Percentiles rank a stretch among this genome's conserved stretches.
These are phyloP conservation scores for Antitrichia curtipendula DNA, from an alignment of 225 moss, liverwort and hornwort species.

Conservation along the genomic window DNA sequence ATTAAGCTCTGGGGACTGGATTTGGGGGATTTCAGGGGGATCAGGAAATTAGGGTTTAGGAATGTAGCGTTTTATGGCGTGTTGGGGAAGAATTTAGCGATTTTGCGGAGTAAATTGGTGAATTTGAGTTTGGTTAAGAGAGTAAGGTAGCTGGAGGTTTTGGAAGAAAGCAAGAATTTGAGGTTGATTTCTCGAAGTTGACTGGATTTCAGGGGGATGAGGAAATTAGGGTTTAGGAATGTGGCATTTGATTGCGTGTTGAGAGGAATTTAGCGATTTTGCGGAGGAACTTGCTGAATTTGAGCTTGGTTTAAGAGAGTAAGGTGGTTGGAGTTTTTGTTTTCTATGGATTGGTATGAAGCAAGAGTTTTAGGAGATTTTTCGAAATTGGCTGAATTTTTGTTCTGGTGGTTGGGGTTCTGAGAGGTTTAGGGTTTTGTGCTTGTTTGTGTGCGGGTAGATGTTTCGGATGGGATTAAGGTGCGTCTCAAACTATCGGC, in stretches of 20 bases:
- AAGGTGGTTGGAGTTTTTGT: neutral
- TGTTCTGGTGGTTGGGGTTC: neutral
- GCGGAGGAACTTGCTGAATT: neutral
- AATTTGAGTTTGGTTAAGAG: neutral
- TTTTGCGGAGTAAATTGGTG: neutral
- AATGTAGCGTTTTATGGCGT: neutral
- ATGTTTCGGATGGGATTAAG: conserved; percentile 41
- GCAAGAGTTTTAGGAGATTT: neutral
- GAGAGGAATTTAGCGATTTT: neutral
- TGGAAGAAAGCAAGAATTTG: neutral
- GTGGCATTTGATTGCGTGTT: neutral
- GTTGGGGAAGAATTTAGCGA: too few species aligned
- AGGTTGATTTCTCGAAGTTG: neutral
- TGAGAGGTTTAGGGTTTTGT: neutral
- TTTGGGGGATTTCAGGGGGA: neutral
- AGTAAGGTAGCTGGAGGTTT: neutral
- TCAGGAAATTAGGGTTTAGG: neutral
- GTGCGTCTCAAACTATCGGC: conserved; percentile 58
- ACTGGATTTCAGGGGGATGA: neutral
- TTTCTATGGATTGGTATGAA: neutral
- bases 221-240: neutral
- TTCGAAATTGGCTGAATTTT: neutral
- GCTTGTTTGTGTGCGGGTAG: neutral
- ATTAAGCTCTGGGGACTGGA: neutral
- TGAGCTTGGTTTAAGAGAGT: neutral